phyloP scores from a whole-genome alignment of 805 yeast genomes.

The Komagataella populi region DNA sequence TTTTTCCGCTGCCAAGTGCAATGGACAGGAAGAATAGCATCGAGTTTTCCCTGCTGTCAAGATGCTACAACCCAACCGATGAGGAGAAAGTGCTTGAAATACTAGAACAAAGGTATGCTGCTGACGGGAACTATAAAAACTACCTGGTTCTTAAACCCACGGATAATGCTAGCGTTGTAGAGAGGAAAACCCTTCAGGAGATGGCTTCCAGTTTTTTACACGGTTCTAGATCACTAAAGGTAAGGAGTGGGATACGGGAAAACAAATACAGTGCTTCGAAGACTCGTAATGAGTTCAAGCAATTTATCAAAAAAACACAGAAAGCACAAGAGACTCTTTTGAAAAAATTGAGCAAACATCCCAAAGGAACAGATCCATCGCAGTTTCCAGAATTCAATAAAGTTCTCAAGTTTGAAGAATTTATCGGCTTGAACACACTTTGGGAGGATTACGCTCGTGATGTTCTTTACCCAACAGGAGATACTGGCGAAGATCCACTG shows the following conservation, averaged over 20 bases:
- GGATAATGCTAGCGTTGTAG: conserved; percentile 8
- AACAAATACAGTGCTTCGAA: conserved; percentile 12
- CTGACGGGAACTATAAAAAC: conserved; percentile 32
- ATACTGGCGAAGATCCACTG: conserved; percentile 14
- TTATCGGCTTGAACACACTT: conserved; percentile 39
- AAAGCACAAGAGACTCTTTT: conserved; percentile 17
- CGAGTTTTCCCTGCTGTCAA: conserved; percentile 29
- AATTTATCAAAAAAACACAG: conserved; percentile 21
- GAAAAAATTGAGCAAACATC: conserved; percentile 17
- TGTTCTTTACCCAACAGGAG: conserved; percentile 18
- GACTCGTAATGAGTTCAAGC: conserved; percentile 26
- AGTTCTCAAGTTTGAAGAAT: conserved; percentile 29
- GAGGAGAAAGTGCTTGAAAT: conserved; percentile 22
- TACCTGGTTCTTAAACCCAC: conserved; percentile 26
- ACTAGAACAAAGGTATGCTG: conserved; percentile 30
- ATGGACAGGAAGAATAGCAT: conserved; percentile 31
- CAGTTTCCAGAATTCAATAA: conserved; percentile 10
- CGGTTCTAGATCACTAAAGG: not conserved
- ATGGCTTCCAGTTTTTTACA: conserved; percentile 10
- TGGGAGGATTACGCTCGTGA: conserved; percentile 66
- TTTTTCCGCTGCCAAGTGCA: not conserved
- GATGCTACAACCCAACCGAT: conserved; percentile 24
- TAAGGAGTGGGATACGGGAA: not conserved
- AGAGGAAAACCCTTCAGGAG: conserved; percentile 4
- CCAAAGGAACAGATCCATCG: conserved; percentile 12